Percentiles rank a stretch among this genome's conserved stretches.
These are phyloP conservation scores for Prosopis cineraria DNA, from an alignment of 306 rosid species.

Conservation along the genomic window DNA sequence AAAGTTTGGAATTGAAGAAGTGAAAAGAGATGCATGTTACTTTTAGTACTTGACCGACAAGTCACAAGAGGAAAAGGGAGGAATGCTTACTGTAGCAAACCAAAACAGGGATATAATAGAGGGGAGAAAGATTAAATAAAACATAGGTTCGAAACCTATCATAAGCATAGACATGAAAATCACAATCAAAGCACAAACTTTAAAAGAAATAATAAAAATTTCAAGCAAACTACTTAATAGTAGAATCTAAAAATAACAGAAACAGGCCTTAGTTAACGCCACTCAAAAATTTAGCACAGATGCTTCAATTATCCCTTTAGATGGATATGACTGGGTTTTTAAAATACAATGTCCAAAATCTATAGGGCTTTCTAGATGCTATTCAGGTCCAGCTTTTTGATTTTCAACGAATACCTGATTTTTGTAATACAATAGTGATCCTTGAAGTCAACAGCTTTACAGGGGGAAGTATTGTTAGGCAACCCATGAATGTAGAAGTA, in stretches of 20 bases:
- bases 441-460: neutral
- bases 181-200: neutral
- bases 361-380: neutral
- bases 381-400: neutral
- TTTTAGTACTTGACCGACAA: constrained; percentile 5
- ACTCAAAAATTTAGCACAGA: neutral
- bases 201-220: neutral
- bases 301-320: neutral
- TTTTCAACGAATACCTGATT: neutral
- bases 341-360: neutral
- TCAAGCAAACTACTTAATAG: neutral
- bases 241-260: neutral
- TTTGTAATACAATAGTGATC: neutral
- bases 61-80: neutral
- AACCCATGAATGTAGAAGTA: neutral
- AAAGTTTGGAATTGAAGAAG: constrained; percentile 21
- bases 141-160: constrained; percentile 6
- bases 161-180: neutral
- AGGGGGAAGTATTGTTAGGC: neutral
- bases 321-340: neutral
- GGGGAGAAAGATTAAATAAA: constrained; percentile 6
- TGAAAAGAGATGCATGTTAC: constrained; percentile 14
- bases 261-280: neutral
- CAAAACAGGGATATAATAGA: neutral
- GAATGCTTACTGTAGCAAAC: neutral